These are phyloP conservation scores for Hymenoscyphus infarciens DNA, from an alignment of 2,329 filamentous ascomycete species.

Conservation along the genomic window DNA sequence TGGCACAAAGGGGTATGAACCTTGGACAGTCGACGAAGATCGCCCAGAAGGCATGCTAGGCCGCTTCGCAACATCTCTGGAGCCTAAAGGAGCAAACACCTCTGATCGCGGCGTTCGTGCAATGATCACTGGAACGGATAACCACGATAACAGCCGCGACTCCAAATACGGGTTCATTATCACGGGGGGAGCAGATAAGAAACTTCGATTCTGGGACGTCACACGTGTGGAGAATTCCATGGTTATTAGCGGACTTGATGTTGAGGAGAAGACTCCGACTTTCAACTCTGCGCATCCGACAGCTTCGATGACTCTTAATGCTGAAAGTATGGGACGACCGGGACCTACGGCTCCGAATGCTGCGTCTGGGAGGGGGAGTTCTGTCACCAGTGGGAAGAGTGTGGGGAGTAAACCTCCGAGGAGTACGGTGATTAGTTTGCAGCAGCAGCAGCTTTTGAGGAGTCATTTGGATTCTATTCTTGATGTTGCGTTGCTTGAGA, in stretches of 20 bases:
- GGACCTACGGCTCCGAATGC: conserved; percentile 34
- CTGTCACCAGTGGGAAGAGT: conserved; percentile 31
- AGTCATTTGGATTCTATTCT: conserved; percentile 84
- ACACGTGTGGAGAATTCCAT: conserved; percentile 71
- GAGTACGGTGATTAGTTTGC: conserved; percentile 79
- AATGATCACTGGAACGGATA: conserved; percentile 69
- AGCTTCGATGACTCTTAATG: conserved; percentile 61
- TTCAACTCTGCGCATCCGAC: conserved; percentile 65
- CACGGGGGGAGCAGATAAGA: conserved; percentile 84
- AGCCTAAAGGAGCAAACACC: conserved; percentile 52
- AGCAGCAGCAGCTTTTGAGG: conserved; percentile 81
- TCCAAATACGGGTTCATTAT: conserved; percentile 79
- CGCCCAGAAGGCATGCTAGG: conserved; percentile 81
- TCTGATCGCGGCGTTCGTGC: conserved; percentile 68
- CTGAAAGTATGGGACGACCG: conserved; percentile 45
- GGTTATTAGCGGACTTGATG: conserved; percentile 73
- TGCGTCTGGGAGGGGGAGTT: conserved; percentile 24
- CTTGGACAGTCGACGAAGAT: conserved; percentile 89
- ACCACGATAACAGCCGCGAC: conserved; percentile 66
- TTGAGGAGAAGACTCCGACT: conserved; percentile 67
- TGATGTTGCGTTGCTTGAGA: conserved; percentile 84
- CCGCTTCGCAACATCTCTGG: conserved; percentile 74
- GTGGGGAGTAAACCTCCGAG: conserved; percentile 53
- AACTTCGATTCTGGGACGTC: conserved; percentile 91
- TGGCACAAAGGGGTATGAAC: conserved; percentile 64